Evolutionary conservation across 2,329 filamentous ascomycete genomes (phyloP).

Genomic region (Talaromyces funiculosus): DNA sequence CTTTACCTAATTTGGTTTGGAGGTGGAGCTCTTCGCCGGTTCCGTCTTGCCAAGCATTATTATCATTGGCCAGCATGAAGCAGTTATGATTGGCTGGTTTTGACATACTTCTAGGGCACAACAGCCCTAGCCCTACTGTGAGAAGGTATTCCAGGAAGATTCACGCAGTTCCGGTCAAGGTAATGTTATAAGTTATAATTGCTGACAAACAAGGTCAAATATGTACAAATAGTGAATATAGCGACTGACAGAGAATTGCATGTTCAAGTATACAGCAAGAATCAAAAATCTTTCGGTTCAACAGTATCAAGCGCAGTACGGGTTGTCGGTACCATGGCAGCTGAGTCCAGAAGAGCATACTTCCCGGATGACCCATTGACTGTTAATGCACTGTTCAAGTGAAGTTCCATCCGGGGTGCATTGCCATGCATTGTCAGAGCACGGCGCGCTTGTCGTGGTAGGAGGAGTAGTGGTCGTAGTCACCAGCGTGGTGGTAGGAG

Average conservation of each 20-base stretch:
- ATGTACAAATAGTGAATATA: neutral
- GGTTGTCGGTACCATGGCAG: conserved; percentile 6
- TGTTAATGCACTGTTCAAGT: conserved; percentile 7
- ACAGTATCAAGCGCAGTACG: conserved; percentile 1
- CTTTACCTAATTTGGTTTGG: neutral
- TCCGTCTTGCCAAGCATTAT: neutral
- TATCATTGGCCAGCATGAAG: neutral
- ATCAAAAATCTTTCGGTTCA: neutral
- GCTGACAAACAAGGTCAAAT: neutral
- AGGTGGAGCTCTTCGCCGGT: neutral
- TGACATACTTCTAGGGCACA: neutral
- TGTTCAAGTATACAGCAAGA: neutral
- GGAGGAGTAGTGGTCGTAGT: conserved; percentile 7
- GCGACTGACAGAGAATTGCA: neutral
- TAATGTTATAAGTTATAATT: neutral
- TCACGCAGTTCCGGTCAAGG: neutral
- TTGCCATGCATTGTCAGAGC: conserved; percentile 7
- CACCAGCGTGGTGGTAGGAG: neutral
- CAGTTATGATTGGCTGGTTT: neutral
- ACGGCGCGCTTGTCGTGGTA: neutral
- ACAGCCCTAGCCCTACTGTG: neutral
- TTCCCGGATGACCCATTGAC: neutral
- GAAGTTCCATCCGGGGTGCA: neutral
- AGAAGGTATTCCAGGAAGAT: neutral
- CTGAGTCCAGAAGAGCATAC: conserved; percentile 1